A percentile compares a stretch with the other conserved stretches of the same genome.
Evolutionary conservation across 1,284 basidiomycete species (phyloP).

Genomic region (Apiotrichum akiyoshidainum): DNA sequence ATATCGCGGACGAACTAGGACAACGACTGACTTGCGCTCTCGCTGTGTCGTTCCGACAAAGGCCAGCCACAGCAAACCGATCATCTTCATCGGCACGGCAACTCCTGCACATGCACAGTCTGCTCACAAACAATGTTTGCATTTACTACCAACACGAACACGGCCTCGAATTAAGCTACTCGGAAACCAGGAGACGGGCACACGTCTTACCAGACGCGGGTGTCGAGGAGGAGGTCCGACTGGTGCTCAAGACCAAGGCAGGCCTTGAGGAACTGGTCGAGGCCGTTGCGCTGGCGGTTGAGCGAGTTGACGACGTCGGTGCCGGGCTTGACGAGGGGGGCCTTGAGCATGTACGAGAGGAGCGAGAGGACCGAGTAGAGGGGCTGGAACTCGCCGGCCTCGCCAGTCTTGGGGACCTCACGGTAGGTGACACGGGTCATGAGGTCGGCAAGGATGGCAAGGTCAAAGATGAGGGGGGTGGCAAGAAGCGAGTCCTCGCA

Average conservation of each 20-base stretch:
- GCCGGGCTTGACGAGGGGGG: conserved; percentile 92
- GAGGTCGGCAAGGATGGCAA: conserved; percentile 89
- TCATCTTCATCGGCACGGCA: no score
- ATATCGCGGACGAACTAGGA: no score
- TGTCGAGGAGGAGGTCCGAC: conserved; percentile 76
- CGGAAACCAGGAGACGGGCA: not conserved
- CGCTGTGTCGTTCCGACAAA: no score
- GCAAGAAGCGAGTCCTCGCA: conserved; percentile 97
- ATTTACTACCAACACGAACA: not conserved
- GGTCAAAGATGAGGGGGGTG: conserved; percentile 90
- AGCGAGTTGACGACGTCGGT: conserved; percentile 94
- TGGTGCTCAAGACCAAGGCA: conserved; percentile 81
- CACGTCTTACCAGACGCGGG: conserved; percentile 70
- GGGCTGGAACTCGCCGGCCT: conserved; percentile 64
- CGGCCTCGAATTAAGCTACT: not conserved
- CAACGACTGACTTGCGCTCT: no score
- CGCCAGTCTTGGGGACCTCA: conserved; percentile 51
- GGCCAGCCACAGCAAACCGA: no score
- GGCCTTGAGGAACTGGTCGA: conserved; percentile 70
- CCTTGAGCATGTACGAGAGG: conserved; percentile 95
- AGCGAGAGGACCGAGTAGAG: conserved; percentile 85
- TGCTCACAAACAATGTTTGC: no score
- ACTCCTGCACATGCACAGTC: no score
- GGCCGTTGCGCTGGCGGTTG: conserved; percentile 87
- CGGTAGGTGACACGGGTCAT: conserved; percentile 90